A percentile compares a stretch with the other conserved stretches of the same genome.
These are phyloP conservation scores for Colletotrichum caudatum DNA, from an alignment of 2,329 filamentous ascomycete species.

Conservation along the genomic window DNA sequence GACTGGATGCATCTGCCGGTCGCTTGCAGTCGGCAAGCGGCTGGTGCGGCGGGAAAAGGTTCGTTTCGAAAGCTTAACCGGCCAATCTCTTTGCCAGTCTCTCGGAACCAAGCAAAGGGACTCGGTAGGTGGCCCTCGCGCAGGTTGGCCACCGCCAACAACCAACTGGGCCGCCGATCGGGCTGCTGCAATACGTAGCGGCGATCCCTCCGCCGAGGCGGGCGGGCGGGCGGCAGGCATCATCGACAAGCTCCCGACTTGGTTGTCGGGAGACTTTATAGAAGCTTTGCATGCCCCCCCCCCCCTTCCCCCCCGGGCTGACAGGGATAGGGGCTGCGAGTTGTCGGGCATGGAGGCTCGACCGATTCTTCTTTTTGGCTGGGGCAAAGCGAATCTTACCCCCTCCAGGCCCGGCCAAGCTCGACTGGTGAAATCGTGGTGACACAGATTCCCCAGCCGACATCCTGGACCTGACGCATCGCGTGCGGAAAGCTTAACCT, in stretches of 20 bases:
- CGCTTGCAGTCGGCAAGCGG: constrained; percentile 1
- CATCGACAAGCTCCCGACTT: constrained; percentile 6
- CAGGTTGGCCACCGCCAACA: not conserved
- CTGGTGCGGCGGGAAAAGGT: constrained; percentile 33
- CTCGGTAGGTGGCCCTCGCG: not conserved
- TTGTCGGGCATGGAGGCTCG: not conserved
- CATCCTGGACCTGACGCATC: constrained; percentile 33
- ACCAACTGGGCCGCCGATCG: not conserved
- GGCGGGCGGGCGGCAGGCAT: not conserved
- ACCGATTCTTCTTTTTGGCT: constrained; percentile 15
- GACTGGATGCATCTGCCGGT: not conserved
- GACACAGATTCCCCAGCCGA: not conserved
- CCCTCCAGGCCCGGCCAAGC: not conserved
- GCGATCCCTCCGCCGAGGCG: not conserved
- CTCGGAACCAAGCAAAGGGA: not conserved
- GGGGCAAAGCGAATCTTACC: constrained; percentile 29
- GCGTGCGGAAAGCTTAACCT: constrained; percentile 25
- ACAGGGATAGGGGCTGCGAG: constrained; percentile 6
- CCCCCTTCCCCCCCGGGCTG: not conserved
- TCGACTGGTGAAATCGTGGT: constrained; percentile 6
- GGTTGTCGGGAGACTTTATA: not conserved
- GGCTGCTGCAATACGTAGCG: not conserved
- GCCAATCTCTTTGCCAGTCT: not conserved
- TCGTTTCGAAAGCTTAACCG: constrained; percentile 19
- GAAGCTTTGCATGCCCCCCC: constrained; percentile 1